Conservation (phyloP, 1,139 yeast species). For the Magnusiomyces tetraspermus region DNA sequence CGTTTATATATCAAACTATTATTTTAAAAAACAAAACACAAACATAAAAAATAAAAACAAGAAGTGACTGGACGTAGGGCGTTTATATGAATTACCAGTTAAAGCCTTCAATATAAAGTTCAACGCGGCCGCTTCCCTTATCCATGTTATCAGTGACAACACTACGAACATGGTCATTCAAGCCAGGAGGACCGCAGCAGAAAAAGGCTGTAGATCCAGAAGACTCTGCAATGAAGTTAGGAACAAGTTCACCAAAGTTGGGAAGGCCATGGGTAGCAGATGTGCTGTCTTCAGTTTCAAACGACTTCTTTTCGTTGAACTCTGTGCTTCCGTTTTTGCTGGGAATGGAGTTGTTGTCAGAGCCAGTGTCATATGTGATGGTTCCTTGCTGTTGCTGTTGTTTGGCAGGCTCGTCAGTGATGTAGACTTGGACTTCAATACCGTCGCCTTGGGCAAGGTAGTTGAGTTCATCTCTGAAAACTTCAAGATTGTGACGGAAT, state of each 20-base stretch:
- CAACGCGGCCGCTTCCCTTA: conserved; percentile 27
- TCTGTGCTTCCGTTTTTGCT: not conserved
- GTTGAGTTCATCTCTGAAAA: conserved; percentile 45
- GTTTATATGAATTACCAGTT: too few species aligned
- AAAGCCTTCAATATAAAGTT: conserved; percentile 36
- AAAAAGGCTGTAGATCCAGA: conserved; percentile 18
- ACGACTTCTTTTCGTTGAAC: not conserved
- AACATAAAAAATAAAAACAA: too few species aligned
- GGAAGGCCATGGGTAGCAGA: conserved; percentile 5
- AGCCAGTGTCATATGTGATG: not conserved
- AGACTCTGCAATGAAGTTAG: conserved; percentile 26
- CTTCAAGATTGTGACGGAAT: conserved; percentile 35
- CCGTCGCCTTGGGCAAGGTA: conserved; percentile 25
- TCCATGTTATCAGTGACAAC: conserved; percentile 20
- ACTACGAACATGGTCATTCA: conserved; percentile 33
- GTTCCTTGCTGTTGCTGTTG: not conserved
- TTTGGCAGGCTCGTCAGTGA: not conserved
- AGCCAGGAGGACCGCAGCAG: conserved; percentile 36
- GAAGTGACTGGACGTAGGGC: too few species aligned
- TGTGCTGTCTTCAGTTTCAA: not conserved
- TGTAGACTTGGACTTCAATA: conserved; percentile 35
- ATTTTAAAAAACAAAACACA: too few species aligned
- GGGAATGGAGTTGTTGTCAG: too few species aligned
- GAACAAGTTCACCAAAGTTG: conserved; percentile 5
- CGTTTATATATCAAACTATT: too few species aligned